These are phyloP conservation scores for Monotropa hypopitys DNA, from an alignment of 179 eudicot genomes.

Conservation along the genomic window DNA sequence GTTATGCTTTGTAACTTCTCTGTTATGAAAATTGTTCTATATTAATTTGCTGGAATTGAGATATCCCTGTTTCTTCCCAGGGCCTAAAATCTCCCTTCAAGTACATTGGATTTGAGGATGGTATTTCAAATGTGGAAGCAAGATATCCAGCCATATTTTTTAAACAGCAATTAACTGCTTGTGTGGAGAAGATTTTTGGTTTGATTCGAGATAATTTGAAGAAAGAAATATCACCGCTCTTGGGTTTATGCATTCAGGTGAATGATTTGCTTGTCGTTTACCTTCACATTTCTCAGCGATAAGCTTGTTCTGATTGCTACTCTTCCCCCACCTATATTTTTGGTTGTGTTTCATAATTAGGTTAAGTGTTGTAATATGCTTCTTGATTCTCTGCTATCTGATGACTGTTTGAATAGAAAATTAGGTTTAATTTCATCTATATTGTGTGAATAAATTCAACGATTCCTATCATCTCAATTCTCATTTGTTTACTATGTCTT, in stretches of 20 bases:
- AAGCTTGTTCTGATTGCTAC: not conserved
- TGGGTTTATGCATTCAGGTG: slow-evolving; percentile 89
- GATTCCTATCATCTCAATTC: not conserved
- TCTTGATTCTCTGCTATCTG: not conserved
- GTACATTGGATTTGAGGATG: slow-evolving; percentile 71
- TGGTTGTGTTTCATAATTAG: not conserved
- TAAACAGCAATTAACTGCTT: slow-evolving; percentile 94
- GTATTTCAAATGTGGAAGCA: slow-evolving; percentile 71
- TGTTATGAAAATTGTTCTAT: not conserved
- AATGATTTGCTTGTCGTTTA: slow-evolving; percentile 2
- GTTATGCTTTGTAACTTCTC: not conserved
- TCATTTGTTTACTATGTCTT: not conserved
- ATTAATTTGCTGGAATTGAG: not conserved
- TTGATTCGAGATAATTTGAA: slow-evolving; percentile 95
- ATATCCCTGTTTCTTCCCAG: slow-evolving; percentile 22
- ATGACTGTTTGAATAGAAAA: not conserved
- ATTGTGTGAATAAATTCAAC: not conserved
- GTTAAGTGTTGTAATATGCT: not conserved
- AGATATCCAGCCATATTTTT: slow-evolving; percentile 87
- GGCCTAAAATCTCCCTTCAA: slow-evolving; percentile 54
- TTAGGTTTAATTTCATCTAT: not conserved
- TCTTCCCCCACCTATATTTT: not conserved
- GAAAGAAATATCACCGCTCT: slow-evolving; percentile 86
- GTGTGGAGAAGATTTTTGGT: slow-evolving; percentile 95
- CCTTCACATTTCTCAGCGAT: not conserved